Base-by-base conservation (phyloP, 2,329 filamentous ascomycete genomes). In the Aspergillus spinulosporus region DNA sequence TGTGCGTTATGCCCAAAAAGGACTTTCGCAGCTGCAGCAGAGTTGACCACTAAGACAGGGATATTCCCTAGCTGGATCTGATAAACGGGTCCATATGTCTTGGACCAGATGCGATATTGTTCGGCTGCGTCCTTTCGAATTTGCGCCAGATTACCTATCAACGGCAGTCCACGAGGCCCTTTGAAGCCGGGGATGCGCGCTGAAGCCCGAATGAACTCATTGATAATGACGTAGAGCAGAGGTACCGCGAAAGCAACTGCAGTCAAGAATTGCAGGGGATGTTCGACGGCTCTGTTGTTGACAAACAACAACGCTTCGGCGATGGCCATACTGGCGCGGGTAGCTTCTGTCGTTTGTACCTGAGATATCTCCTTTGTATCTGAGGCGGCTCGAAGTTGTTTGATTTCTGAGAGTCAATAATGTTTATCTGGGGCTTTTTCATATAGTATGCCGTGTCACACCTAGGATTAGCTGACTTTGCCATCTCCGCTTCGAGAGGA, bases 31-130 rank as follows among this genome's bases (percentile, higher is more conserved):
- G 80, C 70, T 1, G 76, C 76, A 1, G 81, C 80, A 4, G 78
- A 80, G 63, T 84, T 84, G 45, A 85, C 77, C 7, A 85, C 77
- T 2, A 85, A 75, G 11, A 84, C 72, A 0, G 82, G 81, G 12
- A 83, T 74, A 47, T 85, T 84, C 0, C 83, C 83, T 5, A 85
- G 67, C 63, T 81, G 78, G 15, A 85, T 81, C 62, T 85, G 82
- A 64, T 82, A 85, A 1, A 85, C 82, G 1, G 72, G 64, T 0
- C 79, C 78, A 56, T 80, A 80, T 39, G 68, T 74, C 51, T 75
- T 76, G 0, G 82, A 76, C 82, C 82, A 85, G 29, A 77, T 61
- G 2, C 81, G 78, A 63, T 84, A 85, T 64, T 82, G 79, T 55
- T 84, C 81, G 0, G 82, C 80, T 0, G 82, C 82, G 58, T 84